A percentile compares a stretch with the other conserved stretches of the same genome.
Conservation (phyloP, 1,284 basidiomycete genomes). For the Rhodotorula sp. region DNA sequence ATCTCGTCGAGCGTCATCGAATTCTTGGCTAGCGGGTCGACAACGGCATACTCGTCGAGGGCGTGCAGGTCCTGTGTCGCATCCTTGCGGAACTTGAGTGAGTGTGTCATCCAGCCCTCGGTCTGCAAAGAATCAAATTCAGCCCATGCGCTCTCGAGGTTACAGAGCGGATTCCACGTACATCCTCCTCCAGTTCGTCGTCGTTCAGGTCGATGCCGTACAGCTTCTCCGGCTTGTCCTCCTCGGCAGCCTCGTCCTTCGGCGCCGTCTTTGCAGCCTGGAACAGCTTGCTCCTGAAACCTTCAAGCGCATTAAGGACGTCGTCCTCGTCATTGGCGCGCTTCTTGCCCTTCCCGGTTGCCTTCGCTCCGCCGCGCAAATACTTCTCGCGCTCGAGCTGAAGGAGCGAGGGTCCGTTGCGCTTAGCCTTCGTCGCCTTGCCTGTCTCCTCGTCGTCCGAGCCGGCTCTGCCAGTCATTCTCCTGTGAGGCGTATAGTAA, state of each 20-base stretch:
- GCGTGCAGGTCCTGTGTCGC: constrained; percentile 41
- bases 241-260: constrained; percentile 16
- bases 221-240: constrained; percentile 19
- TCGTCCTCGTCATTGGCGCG: constrained; percentile 40
- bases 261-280: constrained; percentile 30
- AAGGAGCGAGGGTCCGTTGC: constrained; percentile 38
- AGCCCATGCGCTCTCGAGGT: neutral
- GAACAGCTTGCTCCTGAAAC: constrained; percentile 39
- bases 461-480: constrained; percentile 18
- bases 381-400: constrained; percentile 45
- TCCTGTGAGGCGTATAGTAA: constrained; percentile 4
- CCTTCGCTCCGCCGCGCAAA: constrained; percentile 11
- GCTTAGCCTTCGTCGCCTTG: constrained; percentile 31
- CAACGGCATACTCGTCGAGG: constrained; percentile 37
- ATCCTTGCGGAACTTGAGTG: constrained; percentile 44
- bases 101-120: constrained; percentile 40
- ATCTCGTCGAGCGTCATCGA: constrained; percentile 33
- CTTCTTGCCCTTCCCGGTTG: constrained; percentile 20
- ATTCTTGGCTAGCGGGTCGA: constrained; percentile 38
- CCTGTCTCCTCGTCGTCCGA: constrained; percentile 23
- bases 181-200: constrained; percentile 33
- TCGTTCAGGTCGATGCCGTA: constrained; percentile 26
- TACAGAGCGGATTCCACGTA: neutral
- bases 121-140: neutral
- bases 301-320: constrained; percentile 30